Evolutionary conservation across 148 eudicot genomes (phyloP), one percentile per base, ranked within the genome.

Genomic region (Dianthus caryophyllus): DNA sequence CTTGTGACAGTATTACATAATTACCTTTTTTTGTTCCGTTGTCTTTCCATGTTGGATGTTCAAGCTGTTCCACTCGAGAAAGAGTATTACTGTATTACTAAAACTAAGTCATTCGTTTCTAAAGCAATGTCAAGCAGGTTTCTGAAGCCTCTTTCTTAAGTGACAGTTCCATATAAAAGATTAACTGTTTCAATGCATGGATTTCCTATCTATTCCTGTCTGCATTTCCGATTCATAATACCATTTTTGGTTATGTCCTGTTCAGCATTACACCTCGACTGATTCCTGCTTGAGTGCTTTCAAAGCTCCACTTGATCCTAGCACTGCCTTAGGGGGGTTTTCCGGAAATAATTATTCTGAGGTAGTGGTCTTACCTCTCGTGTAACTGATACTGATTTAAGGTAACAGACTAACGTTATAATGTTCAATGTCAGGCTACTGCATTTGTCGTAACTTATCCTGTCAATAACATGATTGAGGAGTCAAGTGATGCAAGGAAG

Each of bases 271-370:
- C 65, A 80, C 91, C 21, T 76, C 91, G 61, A 71, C 91, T 18
- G 86, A 87, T 43, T 64, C 88, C 55, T 87, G 91, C 52, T 73
- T 82, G 79, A 84, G 88, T 54, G 84, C 88, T 68, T 87, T 87
- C 70, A 78, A 87, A 83, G 91, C 79, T 44, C 91, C 91, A 55
- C 79, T 87, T 75, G 91, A 87, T 44, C 91, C 91, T 62, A 84
- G 88, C 75, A 75, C 80, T 59, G 84, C 73, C 33, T 80, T 87
- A 49, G 91, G 91, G 58, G 91, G 91, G 33, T 87, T 78, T 75
- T 66, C 82, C 14, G 91, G 86, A 38, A 84, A 75, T 61, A 84
- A 87, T 67, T 87, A 55, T 64, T 80, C 91, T 30, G 82, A 84
- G 91, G 88, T 84, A 74, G 51, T 63, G 22, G 53, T n/a, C 48